phyloP scores from a whole-genome alignment of 805 yeast species.

The Myxozyma geophila region DNA sequence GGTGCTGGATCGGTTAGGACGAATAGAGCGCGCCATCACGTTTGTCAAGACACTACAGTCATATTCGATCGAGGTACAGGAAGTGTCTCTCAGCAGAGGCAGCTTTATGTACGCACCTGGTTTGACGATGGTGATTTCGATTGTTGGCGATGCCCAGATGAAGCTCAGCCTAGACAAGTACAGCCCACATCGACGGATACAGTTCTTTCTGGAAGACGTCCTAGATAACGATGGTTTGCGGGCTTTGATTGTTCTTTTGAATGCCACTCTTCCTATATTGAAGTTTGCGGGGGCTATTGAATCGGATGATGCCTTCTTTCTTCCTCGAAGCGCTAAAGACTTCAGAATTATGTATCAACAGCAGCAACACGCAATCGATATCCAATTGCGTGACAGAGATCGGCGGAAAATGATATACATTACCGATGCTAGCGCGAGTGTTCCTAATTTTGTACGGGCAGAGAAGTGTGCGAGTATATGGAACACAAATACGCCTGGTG shows the following conservation, averaged over 20 bases:
- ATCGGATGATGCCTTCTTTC: slow-evolving; percentile 22
- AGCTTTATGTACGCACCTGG: slow-evolving; percentile 42
- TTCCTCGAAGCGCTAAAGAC: slow-evolving; percentile 30
- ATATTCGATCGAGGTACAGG: slow-evolving; percentile 39
- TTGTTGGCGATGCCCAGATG: slow-evolving; percentile 20
- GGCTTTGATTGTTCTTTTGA: slow-evolving; percentile 40
- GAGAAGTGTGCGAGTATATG: slow-evolving; percentile 23
- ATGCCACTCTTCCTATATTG: slow-evolving; percentile 42
- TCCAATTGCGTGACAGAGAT: slow-evolving; percentile 16
- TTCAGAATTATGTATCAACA: slow-evolving; percentile 26
- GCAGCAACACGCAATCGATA: slow-evolving; percentile 20
- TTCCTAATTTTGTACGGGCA: slow-evolving; percentile 5
- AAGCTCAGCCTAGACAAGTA: slow-evolving; percentile 32
- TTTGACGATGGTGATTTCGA: slow-evolving; percentile 25
- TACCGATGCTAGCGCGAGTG: slow-evolving; percentile 15
- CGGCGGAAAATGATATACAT: slow-evolving; percentile 22
- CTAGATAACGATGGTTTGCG: slow-evolving; percentile 40
- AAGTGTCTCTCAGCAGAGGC: slow-evolving; percentile 42
- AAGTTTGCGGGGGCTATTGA: slow-evolving; percentile 33
- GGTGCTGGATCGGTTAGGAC: slow-evolving; percentile 39
- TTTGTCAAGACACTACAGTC: slow-evolving; percentile 42
- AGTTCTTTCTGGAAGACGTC: slow-evolving; percentile 40
- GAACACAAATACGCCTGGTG: slow-evolving; percentile 15
- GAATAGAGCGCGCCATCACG: slow-evolving; percentile 43
- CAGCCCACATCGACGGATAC: slow-evolving; percentile 42